Conservation (phyloP, 1,139 yeast species). For the Candida sanyaensis region DNA sequence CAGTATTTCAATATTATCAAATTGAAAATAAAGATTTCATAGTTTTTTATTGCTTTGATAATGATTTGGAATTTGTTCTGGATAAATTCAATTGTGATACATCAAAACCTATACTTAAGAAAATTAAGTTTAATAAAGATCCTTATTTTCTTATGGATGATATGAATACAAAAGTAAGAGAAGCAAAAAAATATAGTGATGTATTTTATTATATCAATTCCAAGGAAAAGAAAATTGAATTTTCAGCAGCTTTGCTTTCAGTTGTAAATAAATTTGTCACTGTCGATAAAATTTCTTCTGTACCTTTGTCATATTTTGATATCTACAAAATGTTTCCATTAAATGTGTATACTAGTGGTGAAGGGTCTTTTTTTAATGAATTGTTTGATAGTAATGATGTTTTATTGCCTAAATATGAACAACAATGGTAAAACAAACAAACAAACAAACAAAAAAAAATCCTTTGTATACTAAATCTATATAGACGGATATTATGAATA, state of each 20-base stretch:
- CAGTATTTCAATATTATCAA: slow-evolving; percentile 4
- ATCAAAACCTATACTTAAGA: background rate
- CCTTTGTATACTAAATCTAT: background rate
- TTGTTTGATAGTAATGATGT: slow-evolving; percentile 1
- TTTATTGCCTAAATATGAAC: slow-evolving; percentile 1
- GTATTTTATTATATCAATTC: slow-evolving; percentile 1
- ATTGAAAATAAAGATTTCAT: slow-evolving; percentile 2
- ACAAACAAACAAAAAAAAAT: background rate
- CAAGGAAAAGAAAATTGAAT: background rate
- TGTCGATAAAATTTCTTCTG: slow-evolving; percentile 1
- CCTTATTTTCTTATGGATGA: background rate
- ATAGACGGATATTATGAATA: background rate
- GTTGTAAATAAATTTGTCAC: background rate
- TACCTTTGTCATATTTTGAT: slow-evolving; percentile 1
- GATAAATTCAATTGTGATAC: slow-evolving; percentile 1
- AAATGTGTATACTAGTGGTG: background rate
- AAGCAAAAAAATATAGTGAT: background rate
- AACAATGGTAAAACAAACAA: background rate
- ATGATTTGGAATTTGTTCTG: background rate
- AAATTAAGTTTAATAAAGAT: background rate
- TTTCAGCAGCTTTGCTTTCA: slow-evolving; percentile 2
- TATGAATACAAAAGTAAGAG: background rate
- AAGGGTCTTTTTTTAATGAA: slow-evolving; percentile 1
- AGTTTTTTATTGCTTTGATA: slow-evolving; percentile 1
- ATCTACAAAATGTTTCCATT: slow-evolving; percentile 1